Evolutionary conservation across 208 protist genomes (phyloP).

Genomic region (Leishmania tropica): DNA sequence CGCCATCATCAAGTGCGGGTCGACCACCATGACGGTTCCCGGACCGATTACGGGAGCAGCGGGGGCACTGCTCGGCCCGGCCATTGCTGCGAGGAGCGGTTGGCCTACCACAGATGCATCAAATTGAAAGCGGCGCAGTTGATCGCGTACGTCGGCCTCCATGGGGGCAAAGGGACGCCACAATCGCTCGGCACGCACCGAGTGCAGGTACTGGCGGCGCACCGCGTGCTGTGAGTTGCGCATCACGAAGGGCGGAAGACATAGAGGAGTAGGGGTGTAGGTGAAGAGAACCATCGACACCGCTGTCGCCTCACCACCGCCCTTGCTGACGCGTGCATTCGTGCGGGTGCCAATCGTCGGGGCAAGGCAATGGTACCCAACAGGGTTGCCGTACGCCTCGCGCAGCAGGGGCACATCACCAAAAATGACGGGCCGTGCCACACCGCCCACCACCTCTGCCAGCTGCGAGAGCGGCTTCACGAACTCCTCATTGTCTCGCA

Average conservation of each 20-base stretch:
- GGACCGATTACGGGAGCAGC: constrained; percentile 30
- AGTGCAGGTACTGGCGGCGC: constrained; percentile 61
- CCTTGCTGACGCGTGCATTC: constrained; percentile 39
- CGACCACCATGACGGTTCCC: constrained; percentile 74
- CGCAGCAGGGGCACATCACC: constrained; percentile 74
- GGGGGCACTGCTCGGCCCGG: not conserved
- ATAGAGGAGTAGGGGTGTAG: constrained; percentile 45
- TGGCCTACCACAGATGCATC: constrained; percentile 49
- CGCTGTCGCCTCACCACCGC: constrained; percentile 23
- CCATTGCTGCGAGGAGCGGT: constrained; percentile 17
- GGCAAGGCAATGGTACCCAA: constrained; percentile 84
- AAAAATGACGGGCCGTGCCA: constrained; percentile 76
- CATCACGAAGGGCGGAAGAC: constrained; percentile 67
- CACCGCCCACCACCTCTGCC: constrained; percentile 68
- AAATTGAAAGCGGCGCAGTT: constrained; percentile 78
- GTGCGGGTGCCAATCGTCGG: constrained; percentile 78
- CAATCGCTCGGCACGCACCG: constrained; percentile 45
- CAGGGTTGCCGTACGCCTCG: constrained; percentile 71
- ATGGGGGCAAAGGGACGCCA: constrained; percentile 60
- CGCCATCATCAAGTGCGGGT: constrained; percentile 84
- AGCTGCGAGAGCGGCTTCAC: constrained; percentile 39
- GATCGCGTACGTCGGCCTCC: constrained; percentile 71
- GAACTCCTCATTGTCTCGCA: constrained; percentile 41
- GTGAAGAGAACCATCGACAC: constrained; percentile 84
- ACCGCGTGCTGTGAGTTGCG: constrained; percentile 72